These are phyloP conservation scores for Tillandsia leiboldiana DNA, from an alignment of 176 grass and related monocot genomes.

Conservation along the genomic window DNA sequence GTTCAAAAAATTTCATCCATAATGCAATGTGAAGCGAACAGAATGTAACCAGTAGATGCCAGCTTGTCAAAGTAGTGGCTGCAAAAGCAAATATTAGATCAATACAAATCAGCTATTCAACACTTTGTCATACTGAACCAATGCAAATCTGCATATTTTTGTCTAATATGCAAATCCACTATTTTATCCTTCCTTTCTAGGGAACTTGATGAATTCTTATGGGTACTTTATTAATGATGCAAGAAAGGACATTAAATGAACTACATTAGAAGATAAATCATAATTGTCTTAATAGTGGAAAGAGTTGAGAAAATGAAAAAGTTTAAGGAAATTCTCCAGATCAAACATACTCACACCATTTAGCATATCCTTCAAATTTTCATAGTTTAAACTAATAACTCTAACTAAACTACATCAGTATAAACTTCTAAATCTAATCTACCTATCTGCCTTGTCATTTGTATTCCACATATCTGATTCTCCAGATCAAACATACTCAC, in stretches of 20 bases:
- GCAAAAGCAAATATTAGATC: background rate
- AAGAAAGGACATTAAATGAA: background rate
- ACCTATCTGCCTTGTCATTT: no score
- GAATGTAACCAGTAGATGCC: conserved; percentile 28
- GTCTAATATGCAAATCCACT: background rate
- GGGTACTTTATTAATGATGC: background rate
- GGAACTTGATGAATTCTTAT: background rate
- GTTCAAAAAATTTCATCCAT: conserved; percentile 27
- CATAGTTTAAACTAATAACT: background rate
- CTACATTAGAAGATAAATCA: background rate
- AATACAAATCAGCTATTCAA: no score
- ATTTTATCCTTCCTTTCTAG: background rate
- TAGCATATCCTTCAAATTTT: background rate
- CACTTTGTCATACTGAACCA: no score
- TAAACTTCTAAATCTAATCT: background rate
- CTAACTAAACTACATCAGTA: background rate
- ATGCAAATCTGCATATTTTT: no score
- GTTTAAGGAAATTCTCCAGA: background rate
- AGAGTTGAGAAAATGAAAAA: background rate
- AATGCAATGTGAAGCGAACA: conserved; percentile 28
- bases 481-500: background rate
- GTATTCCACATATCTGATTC: background rate
- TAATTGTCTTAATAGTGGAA: background rate
- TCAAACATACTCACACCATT: background rate
- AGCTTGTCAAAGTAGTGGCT: conserved; percentile 30